Evolutionary conservation across 2,329 filamentous ascomycete genomes (phyloP).

Genomic region (Atkinsonella texensis): DNA sequence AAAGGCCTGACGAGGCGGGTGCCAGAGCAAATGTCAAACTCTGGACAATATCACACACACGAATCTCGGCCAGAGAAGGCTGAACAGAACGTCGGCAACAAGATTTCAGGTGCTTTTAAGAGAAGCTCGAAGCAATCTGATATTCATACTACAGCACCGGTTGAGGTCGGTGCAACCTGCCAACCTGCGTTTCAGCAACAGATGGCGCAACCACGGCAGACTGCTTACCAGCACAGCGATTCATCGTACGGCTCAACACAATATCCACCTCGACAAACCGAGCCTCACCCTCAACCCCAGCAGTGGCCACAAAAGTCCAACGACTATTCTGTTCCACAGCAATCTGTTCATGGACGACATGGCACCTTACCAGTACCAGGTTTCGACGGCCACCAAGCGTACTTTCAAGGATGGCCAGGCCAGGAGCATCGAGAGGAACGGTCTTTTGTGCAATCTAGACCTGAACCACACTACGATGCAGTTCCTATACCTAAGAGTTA

Average conservation of each 20-base stretch:
- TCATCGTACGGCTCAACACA: not conserved
- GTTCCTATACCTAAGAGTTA: slow-evolving; percentile 28
- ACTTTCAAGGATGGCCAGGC: not conserved
- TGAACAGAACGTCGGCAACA: slow-evolving; percentile 14
- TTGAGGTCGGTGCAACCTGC: not conserved
- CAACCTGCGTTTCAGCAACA: not conserved
- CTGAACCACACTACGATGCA: slow-evolving; percentile 23
- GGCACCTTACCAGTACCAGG: not conserved
- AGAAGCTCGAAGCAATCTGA: slow-evolving; percentile 16
- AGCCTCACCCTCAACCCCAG: not conserved
- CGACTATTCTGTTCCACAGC: not conserved
- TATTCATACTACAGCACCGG: not conserved
- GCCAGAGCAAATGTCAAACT: slow-evolving; percentile 17
- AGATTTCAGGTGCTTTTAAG: slow-evolving; percentile 21
- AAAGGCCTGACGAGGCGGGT: slow-evolving; percentile 22
- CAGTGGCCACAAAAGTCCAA: not conserved
- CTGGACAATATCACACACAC: slow-evolving; percentile 1
- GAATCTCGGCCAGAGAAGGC: slow-evolving; percentile 12
- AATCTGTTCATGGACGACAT: not conserved
- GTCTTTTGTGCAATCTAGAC: not conserved
- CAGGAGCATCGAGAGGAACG: not conserved
- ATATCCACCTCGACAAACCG: not conserved
- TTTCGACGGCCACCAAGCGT: not conserved
- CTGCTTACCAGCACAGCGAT: not conserved
- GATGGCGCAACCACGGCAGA: not conserved